phyloP scores from a whole-genome alignment of 2,329 filamentous ascomycete genomes.

The Venturia aucupariae region DNA sequence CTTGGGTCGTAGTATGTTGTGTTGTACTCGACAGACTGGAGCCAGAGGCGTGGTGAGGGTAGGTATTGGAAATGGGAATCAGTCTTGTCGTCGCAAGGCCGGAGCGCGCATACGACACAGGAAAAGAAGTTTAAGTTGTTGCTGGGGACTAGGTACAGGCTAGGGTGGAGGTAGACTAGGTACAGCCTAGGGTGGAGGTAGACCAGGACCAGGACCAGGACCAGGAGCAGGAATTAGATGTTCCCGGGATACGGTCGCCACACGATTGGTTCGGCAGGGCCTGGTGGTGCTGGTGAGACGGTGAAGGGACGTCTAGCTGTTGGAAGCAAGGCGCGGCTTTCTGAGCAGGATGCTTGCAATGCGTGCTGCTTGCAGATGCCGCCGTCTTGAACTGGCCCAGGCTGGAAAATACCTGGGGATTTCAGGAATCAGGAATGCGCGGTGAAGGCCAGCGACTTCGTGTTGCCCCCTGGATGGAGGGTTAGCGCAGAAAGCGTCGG shows the following conservation, averaged over 20 bases:
- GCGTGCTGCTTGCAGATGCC: neutral
- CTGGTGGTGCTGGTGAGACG: neutral
- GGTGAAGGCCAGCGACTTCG: neutral
- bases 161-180: neutral
- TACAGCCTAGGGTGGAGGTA: neutral
- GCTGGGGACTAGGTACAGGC: neutral
- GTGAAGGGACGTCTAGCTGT: slow-evolving; percentile 2
- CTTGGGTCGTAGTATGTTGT: no score
- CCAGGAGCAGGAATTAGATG: no score
- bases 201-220: neutral
- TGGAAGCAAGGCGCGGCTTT: slow-evolving; percentile 2
- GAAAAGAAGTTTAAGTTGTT: slow-evolving; percentile 5
- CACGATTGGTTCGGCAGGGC: neutral
- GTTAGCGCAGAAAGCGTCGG: slow-evolving; percentile 1
- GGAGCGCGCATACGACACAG: slow-evolving; percentile 5
- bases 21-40: neutral
- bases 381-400: neutral
- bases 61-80: neutral
- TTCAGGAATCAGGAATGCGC: neutral
- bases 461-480: neutral
- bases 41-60: neutral
- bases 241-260: slow-evolving; percentile 4
- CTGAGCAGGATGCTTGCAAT: neutral
- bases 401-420: neutral
- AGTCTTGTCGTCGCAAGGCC: slow-evolving; percentile 1